phyloP scores from a whole-genome alignment of 2,329 filamentous ascomycete genomes.

The Ascochyta clinopodiicola region DNA sequence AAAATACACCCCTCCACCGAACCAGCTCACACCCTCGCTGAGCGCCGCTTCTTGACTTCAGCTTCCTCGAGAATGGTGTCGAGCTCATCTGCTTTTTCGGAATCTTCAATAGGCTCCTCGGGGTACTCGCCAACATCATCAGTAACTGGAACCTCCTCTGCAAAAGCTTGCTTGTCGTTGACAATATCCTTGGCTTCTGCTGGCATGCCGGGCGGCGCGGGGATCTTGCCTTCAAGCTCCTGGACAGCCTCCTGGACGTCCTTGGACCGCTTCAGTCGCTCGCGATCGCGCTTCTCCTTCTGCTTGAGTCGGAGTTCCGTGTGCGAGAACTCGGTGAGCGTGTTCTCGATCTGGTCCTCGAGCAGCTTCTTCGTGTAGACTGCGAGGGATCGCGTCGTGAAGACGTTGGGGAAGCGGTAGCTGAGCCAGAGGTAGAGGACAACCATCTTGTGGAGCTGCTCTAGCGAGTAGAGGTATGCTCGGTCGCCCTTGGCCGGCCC shows the following conservation, averaged over 20 bases:
- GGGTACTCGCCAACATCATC: slow-evolving; percentile 29
- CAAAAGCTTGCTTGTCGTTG: slow-evolving; percentile 20
- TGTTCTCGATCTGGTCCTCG: slow-evolving; percentile 75
- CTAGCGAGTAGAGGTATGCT: slow-evolving; percentile 71
- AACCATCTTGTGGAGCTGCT: slow-evolving; percentile 79
- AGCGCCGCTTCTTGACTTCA: background rate
- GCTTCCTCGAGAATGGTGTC: background rate
- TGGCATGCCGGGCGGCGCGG: slow-evolving; percentile 17
- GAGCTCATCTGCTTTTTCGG: background rate
- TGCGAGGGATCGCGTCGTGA: slow-evolving; percentile 75
- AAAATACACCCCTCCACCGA: background rate
- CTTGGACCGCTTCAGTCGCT: slow-evolving; percentile 8
- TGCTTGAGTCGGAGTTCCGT: slow-evolving; percentile 17
- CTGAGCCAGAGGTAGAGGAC: slow-evolving; percentile 93
- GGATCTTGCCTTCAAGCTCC: background rate
- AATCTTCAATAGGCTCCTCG: slow-evolving; percentile 20
- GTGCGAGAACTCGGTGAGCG: slow-evolving; percentile 64
- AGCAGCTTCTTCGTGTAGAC: slow-evolving; percentile 80
- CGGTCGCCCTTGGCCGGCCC: slow-evolving; percentile 52
- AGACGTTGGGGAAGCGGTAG: slow-evolving; percentile 84
- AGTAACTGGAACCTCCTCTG: background rate
- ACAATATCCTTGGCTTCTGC: slow-evolving; percentile 23
- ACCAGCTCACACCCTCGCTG: background rate
- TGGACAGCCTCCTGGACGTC: slow-evolving; percentile 13
- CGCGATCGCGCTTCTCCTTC: slow-evolving; percentile 11